phyloP scores from a whole-genome alignment of 1,284 basidiomycete genomes.

The Hemileia vastatrix region DNA sequence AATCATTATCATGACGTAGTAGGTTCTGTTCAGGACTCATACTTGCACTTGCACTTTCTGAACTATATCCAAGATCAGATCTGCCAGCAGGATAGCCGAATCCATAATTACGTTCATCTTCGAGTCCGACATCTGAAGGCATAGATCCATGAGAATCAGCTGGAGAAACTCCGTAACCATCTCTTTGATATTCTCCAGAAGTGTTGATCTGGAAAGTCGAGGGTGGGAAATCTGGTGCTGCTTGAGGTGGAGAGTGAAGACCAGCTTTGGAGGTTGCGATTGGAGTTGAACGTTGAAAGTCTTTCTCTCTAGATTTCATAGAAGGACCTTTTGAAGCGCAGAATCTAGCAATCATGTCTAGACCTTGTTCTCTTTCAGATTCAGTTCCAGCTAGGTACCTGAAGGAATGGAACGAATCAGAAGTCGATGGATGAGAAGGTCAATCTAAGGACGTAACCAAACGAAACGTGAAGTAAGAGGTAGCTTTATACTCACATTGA shows the following conservation, averaged over 20 bases:
- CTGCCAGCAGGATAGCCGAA: neutral
- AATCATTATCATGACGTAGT: neutral
- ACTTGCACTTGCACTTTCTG: neutral
- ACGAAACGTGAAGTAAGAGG: neutral
- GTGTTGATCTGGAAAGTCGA: neutral
- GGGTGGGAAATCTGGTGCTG: neutral
- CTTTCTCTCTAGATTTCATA: too few species aligned
- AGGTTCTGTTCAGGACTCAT: neutral
- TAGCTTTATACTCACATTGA: constrained; percentile 26
- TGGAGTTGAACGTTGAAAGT: neutral
- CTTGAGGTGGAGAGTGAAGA: neutral
- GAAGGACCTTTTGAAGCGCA: too few species aligned
- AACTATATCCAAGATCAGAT: neutral
- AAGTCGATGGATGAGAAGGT: neutral
- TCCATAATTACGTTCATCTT: constrained; percentile 24
- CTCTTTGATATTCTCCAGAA: neutral
- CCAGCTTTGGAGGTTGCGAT: neutral
- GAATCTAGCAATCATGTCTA: too few species aligned
- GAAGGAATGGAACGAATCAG: too few species aligned
- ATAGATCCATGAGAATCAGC: constrained; percentile 26
- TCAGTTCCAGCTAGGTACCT: too few species aligned
- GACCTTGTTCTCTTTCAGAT: too few species aligned
- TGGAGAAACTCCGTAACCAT: neutral
- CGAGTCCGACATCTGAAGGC: constrained; percentile 30
- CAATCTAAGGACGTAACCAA: neutral